phyloP scores from a whole-genome alignment of 495 filamentous ascomycete genomes.

The Paragyromitra xinjiangensis region DNA sequence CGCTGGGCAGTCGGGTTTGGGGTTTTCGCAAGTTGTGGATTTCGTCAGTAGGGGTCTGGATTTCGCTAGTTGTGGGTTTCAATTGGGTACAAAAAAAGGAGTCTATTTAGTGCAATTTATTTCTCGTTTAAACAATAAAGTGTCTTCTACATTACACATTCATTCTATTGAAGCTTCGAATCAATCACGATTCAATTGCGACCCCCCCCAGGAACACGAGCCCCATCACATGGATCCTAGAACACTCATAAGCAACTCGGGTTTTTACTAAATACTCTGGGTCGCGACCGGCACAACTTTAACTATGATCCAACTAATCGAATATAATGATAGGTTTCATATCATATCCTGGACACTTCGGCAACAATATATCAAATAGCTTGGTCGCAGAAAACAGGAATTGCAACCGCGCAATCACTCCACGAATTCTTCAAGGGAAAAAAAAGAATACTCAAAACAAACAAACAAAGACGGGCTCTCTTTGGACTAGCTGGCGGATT shows the following conservation, averaged over 20 bases:
- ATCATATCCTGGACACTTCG: background rate
- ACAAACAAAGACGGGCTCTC: background rate
- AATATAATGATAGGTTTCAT: background rate
- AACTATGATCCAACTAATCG: background rate
- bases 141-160: background rate
- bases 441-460: background rate
- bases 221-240: background rate
- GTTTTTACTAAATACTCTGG: background rate
- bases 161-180: background rate
- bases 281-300: background rate
- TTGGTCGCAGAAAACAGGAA: background rate
- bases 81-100: conserved; percentile 51
- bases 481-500: background rate
- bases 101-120: conserved; percentile 47
- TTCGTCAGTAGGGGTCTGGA: conserved; percentile 30
- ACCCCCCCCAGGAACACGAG: background rate
- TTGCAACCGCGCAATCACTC: background rate
- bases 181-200: background rate
- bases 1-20: conserved; percentile 44
- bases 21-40: background rate
- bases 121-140: conserved; percentile 20
- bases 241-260: background rate
- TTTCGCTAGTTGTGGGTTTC: conserved; percentile 33
- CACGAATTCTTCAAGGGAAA: background rate
- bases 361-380: background rate